These are phyloP conservation scores for Phellinidium pouzarii DNA, from an alignment of 1,284 basidiomycete species.

Conservation along the genomic window DNA sequence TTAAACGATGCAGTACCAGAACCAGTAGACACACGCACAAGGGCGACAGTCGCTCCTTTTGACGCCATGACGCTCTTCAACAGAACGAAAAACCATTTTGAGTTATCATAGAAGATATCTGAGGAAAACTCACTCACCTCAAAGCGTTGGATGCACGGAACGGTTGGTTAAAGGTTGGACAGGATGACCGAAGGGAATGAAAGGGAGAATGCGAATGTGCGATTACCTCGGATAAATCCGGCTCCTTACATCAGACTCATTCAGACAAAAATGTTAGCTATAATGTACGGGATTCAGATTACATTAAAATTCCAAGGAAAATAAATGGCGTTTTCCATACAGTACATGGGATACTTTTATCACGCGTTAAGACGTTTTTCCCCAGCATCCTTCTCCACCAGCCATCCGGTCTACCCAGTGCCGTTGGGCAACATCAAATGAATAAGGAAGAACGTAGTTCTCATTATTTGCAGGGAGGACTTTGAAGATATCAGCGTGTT, in stretches of 20 bases:
- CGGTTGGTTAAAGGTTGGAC: slow-evolving; percentile 7
- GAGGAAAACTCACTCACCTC: slow-evolving; percentile 3
- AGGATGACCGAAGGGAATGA: background rate
- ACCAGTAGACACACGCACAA: slow-evolving; percentile 44
- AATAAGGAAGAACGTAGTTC: slow-evolving; percentile 17
- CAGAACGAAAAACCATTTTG: background rate
- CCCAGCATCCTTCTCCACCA: slow-evolving; percentile 17
- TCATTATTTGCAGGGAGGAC: slow-evolving; percentile 15
- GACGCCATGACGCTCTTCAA: slow-evolving; percentile 56
- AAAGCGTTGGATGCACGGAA: slow-evolving; percentile 14
- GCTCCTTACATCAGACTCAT: too few species aligned
- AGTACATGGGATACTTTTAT: too few species aligned
- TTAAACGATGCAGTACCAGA: slow-evolving; percentile 12
- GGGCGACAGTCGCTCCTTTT: slow-evolving; percentile 71
- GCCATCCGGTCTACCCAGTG: slow-evolving; percentile 17
- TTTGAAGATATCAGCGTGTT: slow-evolving; percentile 6
- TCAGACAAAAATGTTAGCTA: too few species aligned
- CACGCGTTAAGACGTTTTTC: too few species aligned
- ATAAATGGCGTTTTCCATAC: too few species aligned
- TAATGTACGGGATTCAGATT: too few species aligned
- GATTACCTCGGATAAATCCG: too few species aligned
- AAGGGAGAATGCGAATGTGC: too few species aligned
- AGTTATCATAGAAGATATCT: background rate
- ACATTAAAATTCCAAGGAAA: too few species aligned
- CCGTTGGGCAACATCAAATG: slow-evolving; percentile 14